Evolutionary conservation across 768 basidiomycete genomes (phyloP).

Genomic region (Leccinellum rugosiceps): DNA sequence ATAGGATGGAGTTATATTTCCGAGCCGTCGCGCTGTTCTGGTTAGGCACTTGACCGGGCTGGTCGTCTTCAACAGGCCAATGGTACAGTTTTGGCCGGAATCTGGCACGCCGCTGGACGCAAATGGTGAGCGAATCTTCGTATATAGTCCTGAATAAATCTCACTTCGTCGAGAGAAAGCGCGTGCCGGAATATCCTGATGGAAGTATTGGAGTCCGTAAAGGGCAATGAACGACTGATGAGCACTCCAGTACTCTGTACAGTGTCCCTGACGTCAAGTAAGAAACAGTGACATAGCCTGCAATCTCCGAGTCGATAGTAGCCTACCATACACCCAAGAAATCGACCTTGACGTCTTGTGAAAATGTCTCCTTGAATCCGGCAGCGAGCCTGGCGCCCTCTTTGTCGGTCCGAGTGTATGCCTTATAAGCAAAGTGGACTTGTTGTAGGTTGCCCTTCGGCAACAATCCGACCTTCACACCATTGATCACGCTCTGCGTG

Average conservation of each 20-base stretch:
- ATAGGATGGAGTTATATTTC: neutral
- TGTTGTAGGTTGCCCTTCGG: conserved; percentile 66
- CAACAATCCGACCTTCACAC: conserved; percentile 62
- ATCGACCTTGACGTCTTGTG: conserved; percentile 58
- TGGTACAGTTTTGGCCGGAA: conserved; percentile 68
- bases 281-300: neutral
- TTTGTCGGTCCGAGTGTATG: conserved; percentile 57
- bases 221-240: conserved; percentile 58
- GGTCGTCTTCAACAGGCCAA: conserved; percentile 27
- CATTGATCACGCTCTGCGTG: neutral
- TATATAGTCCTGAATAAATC: neutral
- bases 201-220: conserved; percentile 56
- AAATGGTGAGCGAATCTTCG: conserved; percentile 7
- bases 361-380: conserved; percentile 75
- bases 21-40: neutral
- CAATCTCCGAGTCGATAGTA: neutral
- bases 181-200: conserved; percentile 78
- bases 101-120: conserved; percentile 55
- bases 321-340: conserved; percentile 77
- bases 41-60: conserved; percentile 21
- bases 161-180: conserved; percentile 71
- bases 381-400: conserved; percentile 45
- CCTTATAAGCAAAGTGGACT: conserved; percentile 69
- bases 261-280: conserved; percentile 56
- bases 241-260: conserved; percentile 73